phyloP scores from a whole-genome alignment of 2,329 filamentous ascomycete species.

The Clonostachys rhizophaga region DNA sequence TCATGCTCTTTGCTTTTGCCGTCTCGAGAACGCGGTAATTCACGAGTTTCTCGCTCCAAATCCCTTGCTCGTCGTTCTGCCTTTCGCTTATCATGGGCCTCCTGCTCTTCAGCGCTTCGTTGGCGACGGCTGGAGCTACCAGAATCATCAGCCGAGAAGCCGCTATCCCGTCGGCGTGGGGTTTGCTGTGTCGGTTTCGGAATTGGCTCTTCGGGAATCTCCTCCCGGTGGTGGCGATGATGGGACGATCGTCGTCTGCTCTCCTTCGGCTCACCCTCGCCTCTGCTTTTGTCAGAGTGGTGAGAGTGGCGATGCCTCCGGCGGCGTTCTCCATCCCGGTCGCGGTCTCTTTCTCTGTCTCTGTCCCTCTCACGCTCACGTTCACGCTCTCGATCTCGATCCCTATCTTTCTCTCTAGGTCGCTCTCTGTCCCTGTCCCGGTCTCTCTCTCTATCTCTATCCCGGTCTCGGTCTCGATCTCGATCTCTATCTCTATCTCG shows the following conservation, averaged over 20 bases:
- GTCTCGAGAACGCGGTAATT: conserved; percentile 27
- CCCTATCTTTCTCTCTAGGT: no score
- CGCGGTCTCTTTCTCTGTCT: conserved; percentile 11
- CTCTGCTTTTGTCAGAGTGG: conserved; percentile 18
- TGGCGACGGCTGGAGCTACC: conserved; percentile 23
- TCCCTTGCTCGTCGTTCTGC: conserved; percentile 38
- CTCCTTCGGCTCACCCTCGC: conserved; percentile 21
- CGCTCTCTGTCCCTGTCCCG: no score
- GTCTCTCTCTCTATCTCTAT: no score
- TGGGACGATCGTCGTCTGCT: conserved; percentile 17
- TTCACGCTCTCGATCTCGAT: no score
- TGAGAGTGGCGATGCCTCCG: conserved; percentile 26
- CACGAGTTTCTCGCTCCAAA: conserved; percentile 42
- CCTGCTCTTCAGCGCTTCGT: conserved; percentile 43
- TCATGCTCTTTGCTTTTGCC: conserved; percentile 17
- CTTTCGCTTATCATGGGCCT: conserved; percentile 42
- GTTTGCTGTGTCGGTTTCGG: conserved; percentile 12
- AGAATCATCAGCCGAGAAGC: conserved; percentile 34
- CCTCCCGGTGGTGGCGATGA: conserved; percentile 6
- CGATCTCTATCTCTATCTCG: no score
- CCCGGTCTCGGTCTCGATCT: no score
- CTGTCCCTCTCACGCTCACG: background rate
- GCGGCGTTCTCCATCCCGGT: conserved; percentile 31
- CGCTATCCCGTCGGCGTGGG: conserved; percentile 40
- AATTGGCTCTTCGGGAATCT: no score